Conservation (phyloP, 179 eudicot genomes). For the Beta macrorhiza region DNA sequence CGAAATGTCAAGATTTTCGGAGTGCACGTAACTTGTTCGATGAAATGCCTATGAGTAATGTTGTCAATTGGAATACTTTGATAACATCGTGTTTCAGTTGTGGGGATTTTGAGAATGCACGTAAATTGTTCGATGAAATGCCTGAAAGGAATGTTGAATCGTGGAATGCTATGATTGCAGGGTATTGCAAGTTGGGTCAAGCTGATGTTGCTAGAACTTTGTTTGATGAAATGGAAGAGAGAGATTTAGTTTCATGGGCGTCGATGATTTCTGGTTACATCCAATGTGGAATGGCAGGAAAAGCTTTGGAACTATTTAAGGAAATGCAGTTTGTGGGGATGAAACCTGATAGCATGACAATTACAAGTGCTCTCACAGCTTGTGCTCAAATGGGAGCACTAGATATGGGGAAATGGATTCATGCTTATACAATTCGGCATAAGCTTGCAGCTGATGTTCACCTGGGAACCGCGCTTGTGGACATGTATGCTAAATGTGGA, state of each 20-base stretch:
- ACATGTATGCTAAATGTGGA: conserved; percentile 30
- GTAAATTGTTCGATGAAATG: conserved; percentile 28
- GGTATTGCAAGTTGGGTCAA: conserved; percentile 26
- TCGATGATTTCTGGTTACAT: conserved; percentile 29
- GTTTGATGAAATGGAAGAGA: conserved; percentile 25
- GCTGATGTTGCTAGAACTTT: conserved; percentile 22
- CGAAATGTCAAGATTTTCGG: conserved; percentile 12
- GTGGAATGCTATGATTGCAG: conserved; percentile 26
- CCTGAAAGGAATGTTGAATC: conserved; percentile 19
- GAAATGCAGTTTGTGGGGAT: conserved; percentile 13
- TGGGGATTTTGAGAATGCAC: conserved; percentile 21
- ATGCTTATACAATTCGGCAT: conserved; percentile 11
- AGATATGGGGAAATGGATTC: conserved; percentile 26
- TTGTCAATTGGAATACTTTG: conserved; percentile 26
- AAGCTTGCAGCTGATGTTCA: conserved; percentile 19
- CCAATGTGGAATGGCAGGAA: conserved; percentile 19
- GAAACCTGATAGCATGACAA: conserved; percentile 18
- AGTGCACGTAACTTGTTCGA: conserved; percentile 29
- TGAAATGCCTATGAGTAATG: conserved; percentile 32
- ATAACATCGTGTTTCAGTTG: conserved; percentile 20
- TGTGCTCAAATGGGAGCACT: conserved; percentile 30
- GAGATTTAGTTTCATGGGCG: conserved; percentile 28
- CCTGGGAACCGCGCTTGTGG: conserved; percentile 26
- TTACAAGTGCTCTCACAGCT: conserved; percentile 24
- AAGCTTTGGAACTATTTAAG: conserved; percentile 15